Conservation (phyloP, 2,329 filamentous ascomycete species). For the Paraphaeosphaeria minitans region DNA sequence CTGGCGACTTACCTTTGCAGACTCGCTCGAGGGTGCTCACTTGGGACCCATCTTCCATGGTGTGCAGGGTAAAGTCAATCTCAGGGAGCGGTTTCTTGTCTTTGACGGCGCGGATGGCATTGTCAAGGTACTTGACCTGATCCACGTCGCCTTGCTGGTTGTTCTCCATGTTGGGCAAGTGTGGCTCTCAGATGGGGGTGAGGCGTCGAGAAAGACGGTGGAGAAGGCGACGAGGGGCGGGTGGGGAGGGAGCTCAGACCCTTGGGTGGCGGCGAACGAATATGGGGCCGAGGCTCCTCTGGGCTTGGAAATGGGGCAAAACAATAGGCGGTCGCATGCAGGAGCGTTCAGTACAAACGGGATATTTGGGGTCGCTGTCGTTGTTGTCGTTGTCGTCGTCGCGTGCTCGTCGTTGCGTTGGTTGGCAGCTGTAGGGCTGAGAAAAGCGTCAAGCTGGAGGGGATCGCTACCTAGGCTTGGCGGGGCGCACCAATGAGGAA, state of each 20-base stretch:
- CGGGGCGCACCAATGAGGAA: conserved; percentile 22
- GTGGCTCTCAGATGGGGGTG: conserved; percentile 22
- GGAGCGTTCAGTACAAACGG: conserved; percentile 2
- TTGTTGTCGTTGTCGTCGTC: conserved; percentile 29
- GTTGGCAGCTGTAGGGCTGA: conserved; percentile 27
- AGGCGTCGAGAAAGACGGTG: conserved; percentile 27
- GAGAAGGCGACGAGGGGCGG: conserved; percentile 39
- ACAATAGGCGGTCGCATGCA: conserved; percentile 21
- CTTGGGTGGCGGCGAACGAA: conserved; percentile 38
- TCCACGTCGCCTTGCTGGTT: conserved; percentile 38
- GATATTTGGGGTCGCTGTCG: conserved; percentile 9
- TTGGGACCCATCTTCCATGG: conserved; percentile 95
- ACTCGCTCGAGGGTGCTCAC: conserved; percentile 96
- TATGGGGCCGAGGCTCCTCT: conserved; percentile 37
- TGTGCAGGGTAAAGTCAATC: conserved; percentile 98
- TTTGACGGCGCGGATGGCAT: conserved; percentile 87
- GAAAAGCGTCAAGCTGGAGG: conserved; percentile 29
- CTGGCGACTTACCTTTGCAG: conserved; percentile 79
- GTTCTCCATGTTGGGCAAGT: conserved; percentile 43
- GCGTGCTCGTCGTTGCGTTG: conserved; percentile 37
- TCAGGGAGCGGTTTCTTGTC: conserved; percentile 95
- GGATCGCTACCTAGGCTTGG: conserved; percentile 19
- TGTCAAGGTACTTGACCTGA: conserved; percentile 67
- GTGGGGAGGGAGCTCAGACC: conserved; percentile 37
- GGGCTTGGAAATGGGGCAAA: conserved; percentile 21